Base-by-base conservation (phyloP, 2,329 filamentous ascomycete species). In the Neopestalotiopsis clavispora region DNA sequence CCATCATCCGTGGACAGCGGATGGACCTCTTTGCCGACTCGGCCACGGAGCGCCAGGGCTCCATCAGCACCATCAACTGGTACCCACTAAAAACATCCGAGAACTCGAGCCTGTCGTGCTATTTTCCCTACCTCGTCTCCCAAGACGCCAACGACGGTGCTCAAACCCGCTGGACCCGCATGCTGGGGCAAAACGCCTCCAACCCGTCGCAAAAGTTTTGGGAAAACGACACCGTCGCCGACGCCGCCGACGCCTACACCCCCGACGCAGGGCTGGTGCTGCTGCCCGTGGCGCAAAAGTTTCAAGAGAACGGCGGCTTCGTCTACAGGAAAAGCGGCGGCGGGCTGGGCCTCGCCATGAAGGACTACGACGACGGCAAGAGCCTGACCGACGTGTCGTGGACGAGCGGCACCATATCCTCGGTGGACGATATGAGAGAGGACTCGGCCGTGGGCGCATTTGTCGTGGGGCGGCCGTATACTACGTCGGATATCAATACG, bases 331-430 rank as follows among this genome's bases (percentile, higher is more conserved):
- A 59, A 9, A 49, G 14, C 34, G 34, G 28, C 6, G 69, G 69
- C 20, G n/a, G 23, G 5, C 20, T 70, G 59, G 64, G 74, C 17
- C 80, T 82, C 14, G 69, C 75, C 30, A 71, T 70, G 28, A 80
- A 78, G 67, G 83, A 87, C 64, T 85, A 86, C 59, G 75, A 78
- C 1, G 75, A 77, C 20, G 88, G 86, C 71, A 20, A 32, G 28
- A 30, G 38, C 13, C 7, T n/a, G 38, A 23, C 57, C 17, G 42
- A 60, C 42, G 66, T 28, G 6, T 34, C 59, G 28, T 67, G 66
- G 66, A 67, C 13, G 12, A 9, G 30, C 34, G 57, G 57, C 9
- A 14, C 40, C 10, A 32, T 63, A 3, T 49, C 64, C 28, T 23
- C 59, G 23, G 20, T 14, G 9, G n/a, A 14, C 59, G 57, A 12